Base-by-base conservation (phyloP, 2,329 filamentous ascomycete genomes). In the Plectosphaerella cucumerina region DNA sequence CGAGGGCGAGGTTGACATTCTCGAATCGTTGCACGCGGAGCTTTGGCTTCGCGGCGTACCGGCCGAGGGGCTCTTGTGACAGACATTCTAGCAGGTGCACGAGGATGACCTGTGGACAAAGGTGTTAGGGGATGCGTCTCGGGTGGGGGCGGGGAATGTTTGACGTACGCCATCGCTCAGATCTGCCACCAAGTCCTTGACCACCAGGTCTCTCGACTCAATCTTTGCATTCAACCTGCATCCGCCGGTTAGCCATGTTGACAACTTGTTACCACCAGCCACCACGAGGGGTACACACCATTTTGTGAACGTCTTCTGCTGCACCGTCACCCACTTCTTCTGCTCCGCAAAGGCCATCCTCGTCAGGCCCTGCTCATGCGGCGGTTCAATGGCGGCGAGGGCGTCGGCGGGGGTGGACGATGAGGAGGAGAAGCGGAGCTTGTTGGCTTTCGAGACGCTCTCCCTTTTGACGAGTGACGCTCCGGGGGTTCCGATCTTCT, bases 301-400 rank as follows among this genome's bases (percentile, higher is more conserved):
- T 89, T 97, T 99, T 53, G 92, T 96, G 72, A 99, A 99, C 23
- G 94, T 99, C 81, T 97, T 99, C 71, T 97, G 88, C 77, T 97
- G 93, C 72, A 96, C 91, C 65, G 78, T 84, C 62, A 87, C 80
- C 84, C 84, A 87, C 68, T 78, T 76, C 68, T 85, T 80, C 70
- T 86, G 80, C 66, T 84, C 81, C 58, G 78, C 71, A 67, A 75
- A 82, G 52, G 80, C 82, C 83, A 86, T 86, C 68, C 74, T 85
- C 62, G 70, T 71, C 56, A 77, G 67, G 56, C 68, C 72, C 60
- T 72, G 73, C 58, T 80, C 76, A 68, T 75, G 73, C 63, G 70
- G 67, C 59, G 74, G 70, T 62, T 76, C 72, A 59, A 72, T 61
- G 56, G 72, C 69, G 60, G 70, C 66, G 58, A 76, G 70, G 56